phyloP scores from a whole-genome alignment of 805 yeast genomes.

The Barnettozyma salicaria region DNA sequence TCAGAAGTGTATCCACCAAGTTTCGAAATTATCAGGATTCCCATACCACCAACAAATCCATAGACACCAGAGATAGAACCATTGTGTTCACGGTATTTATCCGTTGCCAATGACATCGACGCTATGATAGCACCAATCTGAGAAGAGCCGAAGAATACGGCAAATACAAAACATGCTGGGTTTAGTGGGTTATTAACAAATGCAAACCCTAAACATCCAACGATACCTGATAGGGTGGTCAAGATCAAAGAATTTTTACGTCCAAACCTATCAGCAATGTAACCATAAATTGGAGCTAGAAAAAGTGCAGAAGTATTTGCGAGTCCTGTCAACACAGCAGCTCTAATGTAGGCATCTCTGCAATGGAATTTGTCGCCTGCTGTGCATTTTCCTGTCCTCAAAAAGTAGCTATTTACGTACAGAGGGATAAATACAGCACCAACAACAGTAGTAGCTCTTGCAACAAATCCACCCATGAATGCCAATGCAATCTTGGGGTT shows the following conservation, averaged over 20 bases:
- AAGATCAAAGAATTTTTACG: constrained; percentile 32
- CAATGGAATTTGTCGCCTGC: constrained; percentile 37
- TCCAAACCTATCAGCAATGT: constrained; percentile 42
- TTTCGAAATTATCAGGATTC: constrained; percentile 53
- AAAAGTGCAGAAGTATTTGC: constrained; percentile 51
- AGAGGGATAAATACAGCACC: constrained; percentile 58
- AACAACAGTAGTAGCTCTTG: constrained; percentile 57
- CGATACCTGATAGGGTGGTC: constrained; percentile 38
- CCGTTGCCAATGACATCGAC: constrained; percentile 57
- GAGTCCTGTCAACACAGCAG: constrained; percentile 68
- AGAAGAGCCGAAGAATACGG: constrained; percentile 48
- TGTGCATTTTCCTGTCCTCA: constrained; percentile 44
- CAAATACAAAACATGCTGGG: constrained; percentile 30
- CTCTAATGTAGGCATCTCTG: constrained; percentile 55
- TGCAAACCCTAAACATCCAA: constrained; percentile 37
- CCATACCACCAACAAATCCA: constrained; percentile 63
- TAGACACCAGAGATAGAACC: constrained; percentile 70
- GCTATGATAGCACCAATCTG: constrained; percentile 58
- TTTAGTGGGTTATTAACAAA: constrained; percentile 31
- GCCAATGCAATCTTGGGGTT: constrained; percentile 48
- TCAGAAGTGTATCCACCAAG: constrained; percentile 61
- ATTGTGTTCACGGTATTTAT: constrained; percentile 37
- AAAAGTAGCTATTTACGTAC: constrained; percentile 51
- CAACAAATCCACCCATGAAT: constrained; percentile 54
- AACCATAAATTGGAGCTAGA: constrained; percentile 60